A percentile compares a stretch with the other conserved stretches of the same genome.
Conservation (phyloP, 306 rosid species). For the Trifolium dubium region DNA sequence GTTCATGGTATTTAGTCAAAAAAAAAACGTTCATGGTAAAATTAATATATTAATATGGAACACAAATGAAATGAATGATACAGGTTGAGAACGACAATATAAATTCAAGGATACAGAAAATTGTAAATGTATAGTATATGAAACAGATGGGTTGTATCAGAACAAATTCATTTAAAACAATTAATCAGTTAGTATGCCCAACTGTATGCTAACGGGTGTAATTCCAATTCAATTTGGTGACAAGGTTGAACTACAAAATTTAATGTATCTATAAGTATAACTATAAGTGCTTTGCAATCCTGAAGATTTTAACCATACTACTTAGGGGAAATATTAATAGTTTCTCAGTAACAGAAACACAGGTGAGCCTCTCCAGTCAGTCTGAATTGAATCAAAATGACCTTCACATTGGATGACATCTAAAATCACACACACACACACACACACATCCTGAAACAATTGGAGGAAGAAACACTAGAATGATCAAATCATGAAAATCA, state of each 20-base stretch:
- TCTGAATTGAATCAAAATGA: conserved; percentile 29
- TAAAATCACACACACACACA: conserved; percentile 11
- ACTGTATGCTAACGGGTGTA: too few relatives aligned
- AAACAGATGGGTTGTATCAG: too few relatives aligned
- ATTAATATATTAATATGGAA: conserved; percentile 7
- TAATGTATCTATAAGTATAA: not conserved
- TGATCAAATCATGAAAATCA: conserved; percentile 28
- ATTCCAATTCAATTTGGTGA: too few relatives aligned
- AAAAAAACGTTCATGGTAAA: not conserved
- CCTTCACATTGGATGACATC: conserved; percentile 6
- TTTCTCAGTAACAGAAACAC: conserved; percentile 8
- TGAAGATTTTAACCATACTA: conserved; percentile 4
- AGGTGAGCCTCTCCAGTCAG: conserved; percentile 13
- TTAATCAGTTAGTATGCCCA: too few relatives aligned
- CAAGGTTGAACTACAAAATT: too few relatives aligned
- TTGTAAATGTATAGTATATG: too few relatives aligned
- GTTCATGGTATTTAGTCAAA: conserved; percentile 11
- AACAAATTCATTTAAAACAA: too few relatives aligned
- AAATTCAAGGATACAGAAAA: not conserved
- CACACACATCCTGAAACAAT: conserved; percentile 11
- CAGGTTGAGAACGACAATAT: not conserved
- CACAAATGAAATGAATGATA: not conserved
- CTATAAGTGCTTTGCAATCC: not conserved
- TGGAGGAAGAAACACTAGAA: conserved; percentile 3
- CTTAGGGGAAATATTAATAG: not conserved